Conservation (phyloP, 2,329 filamentous ascomycete genomes). For the Fusarium stilboides region DNA sequence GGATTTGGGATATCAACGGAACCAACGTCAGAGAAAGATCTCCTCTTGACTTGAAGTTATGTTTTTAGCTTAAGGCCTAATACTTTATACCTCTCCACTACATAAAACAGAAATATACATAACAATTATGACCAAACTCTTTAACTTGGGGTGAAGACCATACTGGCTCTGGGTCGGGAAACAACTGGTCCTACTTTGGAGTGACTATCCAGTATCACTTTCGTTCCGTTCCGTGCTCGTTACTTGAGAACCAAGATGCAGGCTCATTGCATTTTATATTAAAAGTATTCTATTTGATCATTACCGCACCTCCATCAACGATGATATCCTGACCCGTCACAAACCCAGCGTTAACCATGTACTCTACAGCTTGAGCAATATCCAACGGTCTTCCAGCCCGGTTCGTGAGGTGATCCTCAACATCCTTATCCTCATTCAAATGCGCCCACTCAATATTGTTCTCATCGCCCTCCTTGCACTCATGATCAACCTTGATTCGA, state of each 20-base stretch:
- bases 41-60: too few species aligned
- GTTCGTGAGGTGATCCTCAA: slow-evolving; percentile 21
- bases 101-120: too few species aligned
- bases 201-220: background rate
- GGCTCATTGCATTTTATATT: background rate
- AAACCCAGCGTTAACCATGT: slow-evolving; percentile 25
- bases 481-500: slow-evolving; percentile 16
- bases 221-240: background rate
- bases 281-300: slow-evolving; percentile 15
- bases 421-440: slow-evolving; percentile 21
- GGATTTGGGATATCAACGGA: too few species aligned
- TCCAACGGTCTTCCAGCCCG: slow-evolving; percentile 22
- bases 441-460: slow-evolving; percentile 12
- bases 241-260: background rate
- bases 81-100: too few species aligned
- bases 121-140: too few species aligned
- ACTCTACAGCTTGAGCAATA: slow-evolving; percentile 23
- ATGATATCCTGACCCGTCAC: slow-evolving; percentile 22
- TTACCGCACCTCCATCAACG: slow-evolving; percentile 20
- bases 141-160: too few species aligned
- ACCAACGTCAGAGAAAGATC: too few species aligned
- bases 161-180: too few species aligned
- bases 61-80: too few species aligned
- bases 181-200: too few species aligned
- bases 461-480: slow-evolving; percentile 18